These are phyloP conservation scores for Alternaria atra DNA, from an alignment of 2,329 filamentous ascomycete genomes.

Conservation along the genomic window DNA sequence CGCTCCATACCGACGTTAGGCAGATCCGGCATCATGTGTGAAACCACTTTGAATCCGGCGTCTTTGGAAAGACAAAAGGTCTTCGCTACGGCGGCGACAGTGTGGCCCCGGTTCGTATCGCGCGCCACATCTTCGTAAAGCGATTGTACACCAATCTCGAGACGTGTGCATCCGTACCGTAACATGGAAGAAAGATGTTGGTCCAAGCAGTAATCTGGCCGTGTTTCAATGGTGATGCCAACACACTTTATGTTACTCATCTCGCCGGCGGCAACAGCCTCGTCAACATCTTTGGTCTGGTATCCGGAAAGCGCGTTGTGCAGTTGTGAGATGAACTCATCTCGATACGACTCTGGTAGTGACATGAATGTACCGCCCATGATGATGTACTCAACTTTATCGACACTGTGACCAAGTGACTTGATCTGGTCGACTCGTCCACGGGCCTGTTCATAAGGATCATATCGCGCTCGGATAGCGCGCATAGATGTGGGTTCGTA, in stretches of 20 bases:
- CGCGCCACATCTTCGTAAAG: slow-evolving; percentile 98
- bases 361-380: slow-evolving; percentile 99
- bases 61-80: slow-evolving; percentile 98
- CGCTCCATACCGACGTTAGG: slow-evolving; percentile 99
- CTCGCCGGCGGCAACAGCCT: slow-evolving; percentile 91
- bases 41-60: slow-evolving; percentile 97
- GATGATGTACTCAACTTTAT: slow-evolving; percentile 99
- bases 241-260: slow-evolving; percentile 99
- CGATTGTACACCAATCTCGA: slow-evolving; percentile 95
- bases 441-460: slow-evolving; percentile 96
- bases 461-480: slow-evolving; percentile 94
- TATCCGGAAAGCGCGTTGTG: slow-evolving; percentile 98
- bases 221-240: slow-evolving; percentile 96
- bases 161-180: slow-evolving; percentile 92
- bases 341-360: slow-evolving; percentile 83
- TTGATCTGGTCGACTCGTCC: slow-evolving; percentile 97
- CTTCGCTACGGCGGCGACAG: slow-evolving; percentile 92
- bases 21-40: slow-evolving; percentile 99
- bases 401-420: slow-evolving; percentile 92
- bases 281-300: slow-evolving; percentile 91
- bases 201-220: slow-evolving; percentile 95
- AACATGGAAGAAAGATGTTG: slow-evolving; percentile 97
- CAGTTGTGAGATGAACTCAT: slow-evolving; percentile 92
- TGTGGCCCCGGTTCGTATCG: slow-evolving; percentile 96
- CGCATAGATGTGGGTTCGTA: slow-evolving; percentile 99